Base-by-base conservation (phyloP, 1,139 yeast genomes). In the Blastobotrys indianensis region DNA sequence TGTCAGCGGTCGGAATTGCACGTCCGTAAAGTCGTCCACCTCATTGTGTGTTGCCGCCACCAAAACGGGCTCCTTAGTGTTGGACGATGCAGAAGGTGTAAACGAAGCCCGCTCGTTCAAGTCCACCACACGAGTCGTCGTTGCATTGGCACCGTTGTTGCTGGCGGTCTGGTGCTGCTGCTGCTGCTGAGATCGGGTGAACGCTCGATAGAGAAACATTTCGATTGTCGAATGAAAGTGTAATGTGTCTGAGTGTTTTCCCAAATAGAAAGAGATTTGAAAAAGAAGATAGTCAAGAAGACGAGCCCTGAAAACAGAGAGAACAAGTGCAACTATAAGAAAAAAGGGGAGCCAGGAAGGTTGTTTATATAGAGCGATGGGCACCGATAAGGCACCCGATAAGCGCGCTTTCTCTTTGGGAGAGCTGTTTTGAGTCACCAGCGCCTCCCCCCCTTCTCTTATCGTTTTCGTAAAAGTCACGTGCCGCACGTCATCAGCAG, bases 1-100 rank as follows among this genome's bases (percentile, higher is more conserved):
- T 6, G 79, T 72, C 51, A 74, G 61, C 43, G 69, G 67, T 41
- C 77, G 69, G 45, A 73, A 57, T 42, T 67, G 68, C 44, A 75
- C 70, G 46, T 69, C 70, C 32, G 76, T 65, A 52, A 72, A 75
- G 37, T 65, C 71, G 28, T 63, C 68, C 31, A 48, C 55, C 28
- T 55, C 61, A n/a, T 12, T 34, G 6, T 33, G 40, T 11, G 45
- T 44, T 32, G 38, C 42, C 13, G 44, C 47, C 10, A 45, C 41
- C 36, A 39, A 29, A 16, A 29, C 42, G n/a, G 42, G 32, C 12
- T 35, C 45, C 15, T 36, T 29, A 9, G 33, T 30, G 33, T 11
- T 12, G 7, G 37, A 30, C 12, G n/a, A 16, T 17, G 38, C 13
- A 12, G 32, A 7, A 29, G 39, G 39, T 2, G 32, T 23, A 28